Evolutionary conservation across 225 moss, liverwort and hornwort genomes (phyloP).

Genomic region (Polytrichum formosum): DNA sequence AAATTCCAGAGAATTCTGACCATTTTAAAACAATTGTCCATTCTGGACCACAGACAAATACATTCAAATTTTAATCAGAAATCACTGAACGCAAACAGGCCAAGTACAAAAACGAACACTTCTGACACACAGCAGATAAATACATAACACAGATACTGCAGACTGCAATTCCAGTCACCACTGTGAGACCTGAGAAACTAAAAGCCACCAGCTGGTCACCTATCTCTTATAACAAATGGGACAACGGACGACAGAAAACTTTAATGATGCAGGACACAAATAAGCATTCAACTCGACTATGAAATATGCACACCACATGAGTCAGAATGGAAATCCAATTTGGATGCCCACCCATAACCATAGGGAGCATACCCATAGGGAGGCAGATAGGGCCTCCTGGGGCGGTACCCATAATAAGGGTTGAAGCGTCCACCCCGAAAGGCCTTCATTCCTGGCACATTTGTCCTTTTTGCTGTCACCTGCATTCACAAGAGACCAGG

Average conservation of each 20-base stretch:
- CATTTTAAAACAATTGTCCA: too few species aligned
- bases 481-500: conserved; percentile 20
- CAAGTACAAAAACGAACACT: too few species aligned
- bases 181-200: too few species aligned
- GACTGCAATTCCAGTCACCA: background rate
- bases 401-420: conserved; percentile 95
- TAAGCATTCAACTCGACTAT: conserved; percentile 67
- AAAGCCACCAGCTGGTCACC: too few species aligned
- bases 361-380: conserved; percentile 98
- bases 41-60: too few species aligned
- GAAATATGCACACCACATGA: conserved; percentile 94
- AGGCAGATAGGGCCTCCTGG: conserved; percentile 92
- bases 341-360: conserved; percentile 98
- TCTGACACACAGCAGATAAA: background rate
- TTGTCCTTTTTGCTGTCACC: conserved; percentile 94
- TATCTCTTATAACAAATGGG: too few species aligned
- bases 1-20: too few species aligned
- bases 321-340: conserved; percentile 91
- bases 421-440: conserved; percentile 82
- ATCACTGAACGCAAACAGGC: too few species aligned
- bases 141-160: background rate
- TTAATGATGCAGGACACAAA: conserved; percentile 16
- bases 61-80: too few species aligned
- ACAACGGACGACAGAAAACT: too few species aligned
- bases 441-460: conserved; percentile 94